Base-by-base conservation (phyloP, 2,329 filamentous ascomycete genomes). In the Pezicula neosporulosa region DNA sequence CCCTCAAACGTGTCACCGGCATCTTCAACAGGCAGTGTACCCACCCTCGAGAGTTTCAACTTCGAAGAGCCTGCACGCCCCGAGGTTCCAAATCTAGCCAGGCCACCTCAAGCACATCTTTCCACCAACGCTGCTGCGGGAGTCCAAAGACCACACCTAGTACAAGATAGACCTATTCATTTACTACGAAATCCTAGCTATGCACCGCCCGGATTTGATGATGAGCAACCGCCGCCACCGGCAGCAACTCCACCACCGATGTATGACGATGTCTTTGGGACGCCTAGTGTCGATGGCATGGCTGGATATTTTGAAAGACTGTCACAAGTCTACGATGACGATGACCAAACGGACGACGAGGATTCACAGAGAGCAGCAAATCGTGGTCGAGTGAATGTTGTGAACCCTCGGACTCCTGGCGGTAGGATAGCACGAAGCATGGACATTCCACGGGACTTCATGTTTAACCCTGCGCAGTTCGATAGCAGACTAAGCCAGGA, bases 191-290 rank as follows among this genome's bases (percentile, higher is more conserved):
- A 76, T 6, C 86, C 86, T 2, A 87, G 84, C 0, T 89, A 84
- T 66, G 85, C 86, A 46, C 86, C 86, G 13, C 86, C 86, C 5
- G 75, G 84, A 0, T 89, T 89, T 61, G 82, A 87, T 54, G 84
- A 85, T 16, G 81, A 87, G 44, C 76, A 82, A 16, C 83, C 85
- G 4, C 85, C 86, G 2, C 86, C 86, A 51, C 82, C 84, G 2
- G 70, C 88, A 35, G 73, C 84, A 51, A 89, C 86, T 1, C 86
- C 86, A 8, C 86, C 86, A 9, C 86, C 86, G 9, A 77, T 82
- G 42, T 89, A 90, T 61, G 81, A 85, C 48, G 76, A 74, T 28
- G 83, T 87, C 48, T 80, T 86, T 16, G 81, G 78, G 3, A 68
- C 64, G 65, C 58, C 71, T 64, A 58, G 74, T 73, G 57, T 80